Evolutionary conservation across 169 alveolate species (phyloP).

Genomic region (Neospora caninum): DNA sequence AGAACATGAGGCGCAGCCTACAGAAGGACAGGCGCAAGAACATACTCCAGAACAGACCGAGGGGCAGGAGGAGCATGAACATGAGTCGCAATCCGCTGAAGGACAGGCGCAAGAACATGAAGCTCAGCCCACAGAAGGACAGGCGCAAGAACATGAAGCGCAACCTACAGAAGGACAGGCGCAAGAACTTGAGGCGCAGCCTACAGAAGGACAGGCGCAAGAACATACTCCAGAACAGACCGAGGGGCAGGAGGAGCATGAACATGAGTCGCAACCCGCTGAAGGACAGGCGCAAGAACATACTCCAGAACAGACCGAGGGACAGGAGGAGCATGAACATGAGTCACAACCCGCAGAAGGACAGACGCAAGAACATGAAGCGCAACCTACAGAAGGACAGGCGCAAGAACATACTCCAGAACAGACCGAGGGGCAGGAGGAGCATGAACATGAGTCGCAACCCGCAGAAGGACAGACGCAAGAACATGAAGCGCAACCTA

Average conservation of each 20-base stretch:
- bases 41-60: not conserved
- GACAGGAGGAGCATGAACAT: not conserved
- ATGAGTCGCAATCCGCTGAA: not conserved
- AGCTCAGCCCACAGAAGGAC: not conserved
- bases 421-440: no score
- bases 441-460: no score
- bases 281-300: not conserved
- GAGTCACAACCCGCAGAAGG: not conserved
- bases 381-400: no score
- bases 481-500: no score
- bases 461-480: no score
- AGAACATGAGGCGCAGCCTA: conserved; percentile 9
- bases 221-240: not conserved
- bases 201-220: not conserved
- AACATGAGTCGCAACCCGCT: not conserved
- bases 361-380: no score
- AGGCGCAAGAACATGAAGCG: not conserved
- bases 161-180: not conserved
- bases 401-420: no score
- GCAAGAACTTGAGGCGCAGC: not conserved
- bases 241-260: not conserved
- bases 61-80: not conserved
- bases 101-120: not conserved
- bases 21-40: not conserved
- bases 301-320: not conserved